Evolutionary conservation across 1,284 basidiomycete genomes (phyloP), one percentile per base, ranked within the genome.

Genomic region (Singerocomus inundabilis): DNA sequence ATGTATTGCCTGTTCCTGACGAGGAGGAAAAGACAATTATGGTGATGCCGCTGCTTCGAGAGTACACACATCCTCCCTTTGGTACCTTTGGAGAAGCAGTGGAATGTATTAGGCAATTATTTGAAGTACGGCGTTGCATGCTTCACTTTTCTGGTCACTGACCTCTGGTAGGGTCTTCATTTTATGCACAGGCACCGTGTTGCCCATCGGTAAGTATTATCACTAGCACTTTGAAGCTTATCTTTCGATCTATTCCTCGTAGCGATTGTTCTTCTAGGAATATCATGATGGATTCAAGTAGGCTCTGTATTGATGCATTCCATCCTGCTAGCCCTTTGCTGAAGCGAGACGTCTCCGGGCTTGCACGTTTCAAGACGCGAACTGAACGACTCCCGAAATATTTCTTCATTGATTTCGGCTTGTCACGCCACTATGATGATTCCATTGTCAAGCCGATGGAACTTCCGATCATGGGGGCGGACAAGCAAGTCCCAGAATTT

Each of bases 401-500:
- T 45, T 58, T 66, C 36, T 57, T 70, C 10, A 72, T 72, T 16
- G 75, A 76, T 52, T 77, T 75, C 37, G 72, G 72, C 1, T 31
- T 71, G 2, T 68, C 71, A 3, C 53, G 57, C 29, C 57, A 50
- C 7, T 71, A 67, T 49, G 61, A 64, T 29, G 8, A 41, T 0
- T 53, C 55, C 4, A 28, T 50, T 10, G 29, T 26, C 10, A 37
- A 57, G 0, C 62, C 62, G 3, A 34, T 51, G 41, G 66, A 60
- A 44, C 32, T 31, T n/a, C 60, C 56, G 0, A 52, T 60, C 12
- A 44, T 51, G 46, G 62, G 63, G 8, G 60, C 25, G 6, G 63
- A 66, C 25, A 63, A 61, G 36, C 50, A 54, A 2, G 62, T 64
- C 1, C 66, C 63, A 0, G 60, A 61, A 28, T 56, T 56, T 42